Evolutionary conservation across 2,329 filamentous ascomycete genomes (phyloP), one percentile per base, ranked within the genome.

Genomic region (Aspergillus sp.): DNA sequence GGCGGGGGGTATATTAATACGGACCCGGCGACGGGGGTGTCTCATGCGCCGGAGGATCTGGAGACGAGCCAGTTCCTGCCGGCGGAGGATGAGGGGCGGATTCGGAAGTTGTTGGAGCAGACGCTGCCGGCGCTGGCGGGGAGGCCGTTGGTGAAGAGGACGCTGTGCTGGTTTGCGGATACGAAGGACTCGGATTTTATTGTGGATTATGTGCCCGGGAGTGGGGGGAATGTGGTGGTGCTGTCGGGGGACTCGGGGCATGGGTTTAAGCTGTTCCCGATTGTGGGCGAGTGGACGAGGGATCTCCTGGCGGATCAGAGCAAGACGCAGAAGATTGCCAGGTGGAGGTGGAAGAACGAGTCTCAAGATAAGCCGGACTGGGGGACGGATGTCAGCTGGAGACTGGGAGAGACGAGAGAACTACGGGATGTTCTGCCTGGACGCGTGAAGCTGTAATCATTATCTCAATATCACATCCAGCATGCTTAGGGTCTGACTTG

Each of bases 111-210:
- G 34, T 72, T 87, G 3, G 63, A 68, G 7, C 76, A 86, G 51
- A 82, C 82, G 0, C 73, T 87, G 0, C 84, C 84, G 0, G 73
- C 71, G 42, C 74, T 86, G 19, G 79, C 80, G 0, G 77, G 84
- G 15, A 68, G 85, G 3, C 83, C 84, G 0, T 73, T 88, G n/a
- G 79, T 87, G 2, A 74, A 80, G 30, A 79, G 80, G 64, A 78
- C 77, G 1, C 69, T 88, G n/a, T 88, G 86, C 66, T 88, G 85
- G 85, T 85, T 84, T 59, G 83, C 84, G 0, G 86, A 88, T 63
- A 84, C 83, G 0, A 75, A 71, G 7, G 82, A 86, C 63, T 85
- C 83, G 0, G 82, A 87, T 47, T 88, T 80, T 61, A 78, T 85
- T 49, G 37, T 53, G 6, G 51, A 34, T 53, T 53, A 34, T 24